Base-by-base conservation (phyloP, 805 yeast genomes). In the Starmerella cellae region DNA sequence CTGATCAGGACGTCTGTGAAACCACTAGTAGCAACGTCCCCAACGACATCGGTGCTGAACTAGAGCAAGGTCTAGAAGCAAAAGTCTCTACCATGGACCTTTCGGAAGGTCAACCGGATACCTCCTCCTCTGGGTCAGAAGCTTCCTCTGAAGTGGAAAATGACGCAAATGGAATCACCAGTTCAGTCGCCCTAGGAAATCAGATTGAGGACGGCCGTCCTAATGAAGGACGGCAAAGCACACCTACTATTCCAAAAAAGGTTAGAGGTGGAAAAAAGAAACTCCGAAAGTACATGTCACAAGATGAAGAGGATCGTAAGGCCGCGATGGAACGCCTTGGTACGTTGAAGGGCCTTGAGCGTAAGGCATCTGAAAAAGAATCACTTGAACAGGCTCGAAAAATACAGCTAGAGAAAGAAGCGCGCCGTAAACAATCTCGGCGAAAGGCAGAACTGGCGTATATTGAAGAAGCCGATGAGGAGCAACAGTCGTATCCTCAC, bases 221-320 rank as follows among this genome's bases (percentile, higher is more conserved):
- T n/a, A n/a, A n/a, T n/a, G n/a, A n/a, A n/a, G n/a, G n/a, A n/a
- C n/a, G n/a, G n/a, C n/a, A n/a, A n/a, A n/a, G n/a, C n/a, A 9
- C 20, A 5, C 5, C 39, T 3, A 16, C 8, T n/a, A 32, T 37
- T 2, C 44, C 47, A 11, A 40, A 41, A 27, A 23, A 65, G 30
- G 76, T 78, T 5, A 74, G 96, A 54, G 96, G 97, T 37, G 84
- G 81, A 61, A 83, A 79, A 55, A 79, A 81, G 31, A 81, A 84
- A 43, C 79, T 79, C 32, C 69, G 73, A 46, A 88, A 87, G 56
- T 88, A 88, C 55, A 83, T 77, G 3, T 85, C 80, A 46, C 97
- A 88, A 61, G 97, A 88, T 58, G 95, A 83, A 40, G 91, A 82
- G 43, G 97, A 88, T 54, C 71, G 85, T 43, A 54, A 62, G 36